phyloP scores from a whole-genome alignment of 1,284 basidiomycete species.

The Heterobasidion annosum region DNA sequence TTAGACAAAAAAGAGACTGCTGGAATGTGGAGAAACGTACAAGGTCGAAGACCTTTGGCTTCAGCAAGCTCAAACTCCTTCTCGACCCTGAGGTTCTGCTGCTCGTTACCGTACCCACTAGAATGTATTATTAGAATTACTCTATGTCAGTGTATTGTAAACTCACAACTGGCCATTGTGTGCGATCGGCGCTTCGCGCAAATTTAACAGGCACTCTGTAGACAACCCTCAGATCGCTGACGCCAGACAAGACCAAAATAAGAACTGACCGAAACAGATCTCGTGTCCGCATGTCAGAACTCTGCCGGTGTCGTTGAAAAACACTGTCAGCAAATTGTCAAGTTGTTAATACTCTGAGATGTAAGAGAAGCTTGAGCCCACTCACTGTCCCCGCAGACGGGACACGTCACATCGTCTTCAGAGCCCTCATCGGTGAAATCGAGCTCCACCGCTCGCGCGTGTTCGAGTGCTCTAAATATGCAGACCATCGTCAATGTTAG shows the following conservation, averaged over 20 bases:
- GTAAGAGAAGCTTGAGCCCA: background rate
- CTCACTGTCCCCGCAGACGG: conserved; percentile 47
- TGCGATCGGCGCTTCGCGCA: conserved; percentile 37
- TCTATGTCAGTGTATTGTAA: background rate
- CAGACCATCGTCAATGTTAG: background rate
- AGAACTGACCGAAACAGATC: conserved; percentile 43
- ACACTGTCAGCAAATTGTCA: conserved; percentile 26
- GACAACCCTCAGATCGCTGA: background rate
- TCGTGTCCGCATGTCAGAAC: conserved; percentile 53
- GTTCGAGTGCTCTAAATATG: conserved; percentile 21
- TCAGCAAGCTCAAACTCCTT: conserved; percentile 45
- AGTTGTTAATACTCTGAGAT: background rate
- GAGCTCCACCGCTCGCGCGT: conserved; percentile 31
- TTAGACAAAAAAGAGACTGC: background rate
- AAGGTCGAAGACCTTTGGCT: conserved; percentile 49
- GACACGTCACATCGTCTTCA: conserved; percentile 33
- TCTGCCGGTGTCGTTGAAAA: conserved; percentile 37
- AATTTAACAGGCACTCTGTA: conserved; percentile 42
- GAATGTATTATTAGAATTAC: background rate
- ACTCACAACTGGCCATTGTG: conserved; percentile 53
- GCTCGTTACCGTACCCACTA: conserved; percentile 46
- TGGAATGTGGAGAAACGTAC: conserved; percentile 23
- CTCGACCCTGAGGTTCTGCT: conserved; percentile 43
- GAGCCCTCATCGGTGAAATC: conserved; percentile 33
- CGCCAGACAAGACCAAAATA: background rate